phyloP scores from a whole-genome alignment of 139 green algal species.

The Mychonastes homosphaera region DNA sequence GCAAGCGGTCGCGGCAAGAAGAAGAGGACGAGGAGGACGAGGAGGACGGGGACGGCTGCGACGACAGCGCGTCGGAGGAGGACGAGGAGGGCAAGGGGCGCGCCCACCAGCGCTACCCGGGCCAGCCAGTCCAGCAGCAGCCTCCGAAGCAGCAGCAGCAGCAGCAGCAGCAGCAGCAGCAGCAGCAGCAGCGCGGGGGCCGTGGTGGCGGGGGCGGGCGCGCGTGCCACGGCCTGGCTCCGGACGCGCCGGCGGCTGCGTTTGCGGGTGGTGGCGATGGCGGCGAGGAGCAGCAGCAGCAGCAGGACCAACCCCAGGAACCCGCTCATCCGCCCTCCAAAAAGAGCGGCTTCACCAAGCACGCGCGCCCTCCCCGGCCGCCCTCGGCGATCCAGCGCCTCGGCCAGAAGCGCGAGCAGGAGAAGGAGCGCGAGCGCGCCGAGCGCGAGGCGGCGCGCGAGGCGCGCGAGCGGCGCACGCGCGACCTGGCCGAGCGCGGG shows the following conservation, averaged over 20 bases:
- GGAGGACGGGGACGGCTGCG: not conserved
- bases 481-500: not conserved
- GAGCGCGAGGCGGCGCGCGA: not conserved
- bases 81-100: not conserved
- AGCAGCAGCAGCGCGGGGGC: no score
- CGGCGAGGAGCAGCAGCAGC: not conserved
- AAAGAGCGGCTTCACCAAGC: not conserved
- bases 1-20: not conserved
- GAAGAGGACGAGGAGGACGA: not conserved
- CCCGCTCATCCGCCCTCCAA: not conserved
- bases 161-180: not conserved
- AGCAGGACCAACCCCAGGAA: not conserved
- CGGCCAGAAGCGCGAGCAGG: constrained; percentile 11
- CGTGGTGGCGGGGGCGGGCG: no score
- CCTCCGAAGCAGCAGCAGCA: not conserved
- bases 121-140: constrained; percentile 10
- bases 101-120: constrained; percentile 12
- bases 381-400: not conserved
- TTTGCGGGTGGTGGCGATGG: constrained; percentile 6
- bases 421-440: constrained; percentile 5
- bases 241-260: no score
- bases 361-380: not conserved
- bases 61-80: not conserved
- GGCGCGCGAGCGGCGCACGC: not conserved
- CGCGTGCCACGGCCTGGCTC: no score